Evolutionary conservation across 257 asterid species (phyloP).

Genomic region (Scutellaria minor): DNA sequence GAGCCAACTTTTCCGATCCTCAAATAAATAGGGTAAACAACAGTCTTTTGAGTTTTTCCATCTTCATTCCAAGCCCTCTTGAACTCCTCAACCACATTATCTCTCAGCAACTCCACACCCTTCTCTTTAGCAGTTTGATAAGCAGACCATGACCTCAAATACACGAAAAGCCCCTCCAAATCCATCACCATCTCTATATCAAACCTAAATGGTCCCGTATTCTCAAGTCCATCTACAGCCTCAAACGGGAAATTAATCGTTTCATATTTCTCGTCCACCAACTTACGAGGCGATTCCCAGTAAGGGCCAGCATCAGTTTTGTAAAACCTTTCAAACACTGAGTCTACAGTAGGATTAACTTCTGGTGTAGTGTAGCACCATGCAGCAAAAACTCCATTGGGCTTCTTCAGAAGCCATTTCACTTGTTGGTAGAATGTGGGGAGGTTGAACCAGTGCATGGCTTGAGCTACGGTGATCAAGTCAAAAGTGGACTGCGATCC

Average conservation of each 20-base stretch:
- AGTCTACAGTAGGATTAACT: constrained; percentile 50
- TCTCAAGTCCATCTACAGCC: constrained; percentile 60
- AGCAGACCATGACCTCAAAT: constrained; percentile 76
- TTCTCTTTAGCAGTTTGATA: constrained; percentile 73
- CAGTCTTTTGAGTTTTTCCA: constrained; percentile 46
- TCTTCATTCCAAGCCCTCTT: constrained; percentile 69
- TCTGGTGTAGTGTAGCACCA: constrained; percentile 71
- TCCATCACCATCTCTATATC: constrained; percentile 57
- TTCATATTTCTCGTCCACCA: constrained; percentile 59
- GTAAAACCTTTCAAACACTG: constrained; percentile 45
- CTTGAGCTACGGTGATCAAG: constrained; percentile 64
- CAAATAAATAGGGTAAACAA: constrained; percentile 57
- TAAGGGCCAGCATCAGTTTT: constrained; percentile 36
- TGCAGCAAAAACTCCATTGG: constrained; percentile 75
- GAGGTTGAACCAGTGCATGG: constrained; percentile 85
- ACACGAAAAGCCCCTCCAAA: constrained; percentile 54
- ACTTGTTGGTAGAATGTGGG: constrained; percentile 67
- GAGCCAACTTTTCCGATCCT: constrained; percentile 78
- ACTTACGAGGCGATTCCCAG: constrained; percentile 43
- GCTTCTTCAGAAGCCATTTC: constrained; percentile 63
- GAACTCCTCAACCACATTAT: constrained; percentile 50
- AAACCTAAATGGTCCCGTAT: constrained; percentile 70
- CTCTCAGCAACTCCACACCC: constrained; percentile 67
- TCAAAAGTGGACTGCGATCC: constrained; percentile 59
- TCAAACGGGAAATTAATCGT: constrained; percentile 71